phyloP scores from a whole-genome alignment of 768 basidiomycete genomes.

The Tubosaeta sp. region DNA sequence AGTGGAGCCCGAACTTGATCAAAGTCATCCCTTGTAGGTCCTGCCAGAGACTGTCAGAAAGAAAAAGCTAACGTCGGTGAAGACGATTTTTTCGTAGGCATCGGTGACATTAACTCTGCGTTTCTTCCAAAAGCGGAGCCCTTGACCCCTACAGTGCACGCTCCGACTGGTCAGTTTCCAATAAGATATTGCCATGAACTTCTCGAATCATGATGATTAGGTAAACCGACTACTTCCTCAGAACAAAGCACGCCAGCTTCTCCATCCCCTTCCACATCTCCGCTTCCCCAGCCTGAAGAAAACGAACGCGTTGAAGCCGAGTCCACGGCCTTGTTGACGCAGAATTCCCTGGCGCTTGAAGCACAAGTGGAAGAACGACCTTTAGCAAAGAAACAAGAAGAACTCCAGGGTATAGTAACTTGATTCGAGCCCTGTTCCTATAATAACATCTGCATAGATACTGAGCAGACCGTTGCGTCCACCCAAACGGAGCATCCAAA shows the following conservation, averaged over 20 bases:
- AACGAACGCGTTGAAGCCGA: constrained; percentile 41
- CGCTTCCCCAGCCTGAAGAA: constrained; percentile 31
- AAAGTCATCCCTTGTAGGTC: constrained; percentile 92
- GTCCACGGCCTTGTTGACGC: constrained; percentile 56
- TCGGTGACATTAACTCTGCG: constrained; percentile 96
- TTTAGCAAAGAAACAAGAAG: constrained; percentile 83
- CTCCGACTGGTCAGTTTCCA: constrained; percentile 22
- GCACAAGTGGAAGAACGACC: constrained; percentile 84
- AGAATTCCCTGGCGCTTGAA: constrained; percentile 74
- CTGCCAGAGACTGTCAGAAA: not conserved
- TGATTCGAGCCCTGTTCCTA: not conserved
- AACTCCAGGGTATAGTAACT: constrained; percentile 49
- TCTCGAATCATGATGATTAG: constrained; percentile 18
- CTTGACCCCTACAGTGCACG: constrained; percentile 22
- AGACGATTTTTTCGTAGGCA: constrained; percentile 98
- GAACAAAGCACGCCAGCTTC: constrained; percentile 15
- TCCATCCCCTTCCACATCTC: constrained; percentile 10
- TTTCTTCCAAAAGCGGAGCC: constrained; percentile 81
- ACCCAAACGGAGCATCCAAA: constrained; percentile 44
- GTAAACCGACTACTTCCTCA: constrained; percentile 11
- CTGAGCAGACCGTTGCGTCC: constrained; percentile 12
- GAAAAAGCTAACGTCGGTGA: constrained; percentile 3
- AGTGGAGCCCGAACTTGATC: constrained; percentile 93
- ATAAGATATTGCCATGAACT: not conserved
- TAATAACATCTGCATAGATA: constrained; percentile 8